A percentile compares a stretch with the other conserved stretches of the same genome.
Conservation (phyloP, 2,329 filamentous ascomycete species). For the Bimuria novae-zelandiae region DNA sequence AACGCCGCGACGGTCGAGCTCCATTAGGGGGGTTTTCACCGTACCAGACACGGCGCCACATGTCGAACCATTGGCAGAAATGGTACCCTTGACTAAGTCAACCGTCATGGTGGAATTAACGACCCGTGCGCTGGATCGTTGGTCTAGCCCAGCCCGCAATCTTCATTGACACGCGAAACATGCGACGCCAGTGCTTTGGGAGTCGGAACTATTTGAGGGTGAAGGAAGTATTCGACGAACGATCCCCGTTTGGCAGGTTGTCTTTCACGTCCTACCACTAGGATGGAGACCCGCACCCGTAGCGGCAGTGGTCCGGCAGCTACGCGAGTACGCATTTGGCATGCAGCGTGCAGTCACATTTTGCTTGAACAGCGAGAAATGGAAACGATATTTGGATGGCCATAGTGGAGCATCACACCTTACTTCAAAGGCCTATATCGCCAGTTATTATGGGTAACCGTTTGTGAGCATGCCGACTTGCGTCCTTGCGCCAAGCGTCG, state of each 20-base stretch:
- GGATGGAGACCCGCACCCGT: background rate
- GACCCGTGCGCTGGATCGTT: constrained; percentile 1
- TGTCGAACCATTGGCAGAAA: constrained; percentile 1
- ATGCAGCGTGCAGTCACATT: background rate
- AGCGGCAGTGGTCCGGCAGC: background rate
- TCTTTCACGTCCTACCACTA: background rate
- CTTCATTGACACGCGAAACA: background rate
- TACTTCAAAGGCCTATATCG: background rate
- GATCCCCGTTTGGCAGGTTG: background rate
- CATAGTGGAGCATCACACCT: constrained; percentile 1
- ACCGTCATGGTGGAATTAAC: constrained; percentile 11
- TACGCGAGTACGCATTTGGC: background rate
- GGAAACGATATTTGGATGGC: background rate
- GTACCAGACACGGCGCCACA: constrained; percentile 7
- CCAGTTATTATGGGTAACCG: background rate
- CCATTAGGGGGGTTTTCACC: constrained; percentile 9
- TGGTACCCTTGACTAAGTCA: constrained; percentile 8
- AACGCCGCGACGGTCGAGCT: constrained; percentile 7
- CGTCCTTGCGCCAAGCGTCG: background rate
- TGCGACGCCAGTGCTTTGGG: background rate
- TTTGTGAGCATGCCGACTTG: background rate
- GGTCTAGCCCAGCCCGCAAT: background rate
- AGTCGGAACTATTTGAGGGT: background rate
- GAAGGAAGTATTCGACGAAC: background rate
- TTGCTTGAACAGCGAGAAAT: background rate